These are phyloP conservation scores for Aspergillus conjunctus DNA, from an alignment of 495 filamentous ascomycete species.

Conservation along the genomic window DNA sequence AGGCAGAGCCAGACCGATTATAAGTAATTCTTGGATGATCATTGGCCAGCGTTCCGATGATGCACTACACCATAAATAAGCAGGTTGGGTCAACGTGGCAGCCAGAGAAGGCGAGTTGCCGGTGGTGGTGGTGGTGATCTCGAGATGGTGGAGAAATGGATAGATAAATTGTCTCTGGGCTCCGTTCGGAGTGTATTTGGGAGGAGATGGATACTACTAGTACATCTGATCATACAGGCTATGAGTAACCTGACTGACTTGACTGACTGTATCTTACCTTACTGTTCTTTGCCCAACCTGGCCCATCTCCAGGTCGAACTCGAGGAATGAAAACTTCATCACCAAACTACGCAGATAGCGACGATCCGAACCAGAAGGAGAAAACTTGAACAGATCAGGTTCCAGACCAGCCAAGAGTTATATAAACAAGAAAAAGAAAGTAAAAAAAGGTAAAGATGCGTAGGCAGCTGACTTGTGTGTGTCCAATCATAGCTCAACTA, in stretches of 20 bases:
- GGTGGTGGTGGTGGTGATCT: too few relatives aligned
- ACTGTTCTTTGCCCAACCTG: not conserved
- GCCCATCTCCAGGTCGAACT: too few relatives aligned
- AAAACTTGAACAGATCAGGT: not conserved
- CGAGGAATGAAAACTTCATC: too few relatives aligned
- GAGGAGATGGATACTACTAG: too few relatives aligned
- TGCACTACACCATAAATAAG: too few relatives aligned
- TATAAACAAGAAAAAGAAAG: slow-evolving; percentile 14
- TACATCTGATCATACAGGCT: too few relatives aligned
- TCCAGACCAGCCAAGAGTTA: slow-evolving; percentile 3
- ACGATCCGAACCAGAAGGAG: not conserved
- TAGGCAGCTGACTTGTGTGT: slow-evolving; percentile 20
- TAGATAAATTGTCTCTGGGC: not conserved
- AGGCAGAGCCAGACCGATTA: too few relatives aligned
- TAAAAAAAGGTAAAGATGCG: slow-evolving; percentile 14
- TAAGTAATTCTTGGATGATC: too few relatives aligned
- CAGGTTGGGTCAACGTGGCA: slow-evolving; percentile 15
- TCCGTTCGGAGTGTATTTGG: too few relatives aligned
- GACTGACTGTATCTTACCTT: too few relatives aligned
- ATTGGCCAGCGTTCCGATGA: not conserved
- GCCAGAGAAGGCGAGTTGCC: slow-evolving; percentile 15
- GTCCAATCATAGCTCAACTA: slow-evolving; percentile 19
- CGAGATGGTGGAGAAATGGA: not conserved
- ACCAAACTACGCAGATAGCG: too few relatives aligned
- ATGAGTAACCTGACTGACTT: too few relatives aligned